These are phyloP conservation scores for Colletotrichum gigasporum DNA, from an alignment of 2,329 filamentous ascomycete genomes.

Conservation along the genomic window DNA sequence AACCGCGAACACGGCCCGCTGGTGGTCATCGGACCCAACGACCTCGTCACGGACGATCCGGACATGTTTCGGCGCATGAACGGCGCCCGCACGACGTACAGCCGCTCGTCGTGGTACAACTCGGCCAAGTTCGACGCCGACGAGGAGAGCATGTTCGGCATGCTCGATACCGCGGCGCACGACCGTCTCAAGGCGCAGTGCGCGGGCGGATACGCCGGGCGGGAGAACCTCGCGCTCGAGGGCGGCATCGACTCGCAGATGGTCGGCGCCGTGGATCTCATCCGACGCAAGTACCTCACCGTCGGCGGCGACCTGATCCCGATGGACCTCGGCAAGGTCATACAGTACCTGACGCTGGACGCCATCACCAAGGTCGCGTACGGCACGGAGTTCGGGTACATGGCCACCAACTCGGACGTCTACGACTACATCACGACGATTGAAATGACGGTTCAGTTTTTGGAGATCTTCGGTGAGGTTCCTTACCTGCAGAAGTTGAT, in stretches of 20 bases:
- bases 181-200: slow-evolving; percentile 33
- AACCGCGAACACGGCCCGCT: slow-evolving; percentile 29
- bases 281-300: slow-evolving; percentile 26
- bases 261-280: not conserved
- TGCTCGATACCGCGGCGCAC: slow-evolving; percentile 50
- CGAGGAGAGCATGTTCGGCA: slow-evolving; percentile 30
- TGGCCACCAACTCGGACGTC: slow-evolving; percentile 51
- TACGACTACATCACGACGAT: slow-evolving; percentile 53
- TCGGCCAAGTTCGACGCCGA: slow-evolving; percentile 23
- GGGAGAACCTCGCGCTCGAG: slow-evolving; percentile 61
- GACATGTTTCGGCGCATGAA: slow-evolving; percentile 29
- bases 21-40: slow-evolving; percentile 34
- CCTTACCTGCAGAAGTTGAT: slow-evolving; percentile 33
- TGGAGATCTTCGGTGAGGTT: slow-evolving; percentile 46
- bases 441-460: slow-evolving; percentile 46
- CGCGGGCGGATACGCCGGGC: slow-evolving; percentile 54
- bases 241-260: slow-evolving; percentile 39
- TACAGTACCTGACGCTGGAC: slow-evolving; percentile 59
- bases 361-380: slow-evolving; percentile 58
- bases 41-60: slow-evolving; percentile 32
- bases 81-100: slow-evolving; percentile 24
- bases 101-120: slow-evolving; percentile 33
- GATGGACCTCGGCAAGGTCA: slow-evolving; percentile 53
- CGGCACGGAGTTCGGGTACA: slow-evolving; percentile 53
- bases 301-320: slow-evolving; percentile 33